phyloP scores from a whole-genome alignment of 2,329 filamentous ascomycete genomes.

The Aspergillus sp. region DNA sequence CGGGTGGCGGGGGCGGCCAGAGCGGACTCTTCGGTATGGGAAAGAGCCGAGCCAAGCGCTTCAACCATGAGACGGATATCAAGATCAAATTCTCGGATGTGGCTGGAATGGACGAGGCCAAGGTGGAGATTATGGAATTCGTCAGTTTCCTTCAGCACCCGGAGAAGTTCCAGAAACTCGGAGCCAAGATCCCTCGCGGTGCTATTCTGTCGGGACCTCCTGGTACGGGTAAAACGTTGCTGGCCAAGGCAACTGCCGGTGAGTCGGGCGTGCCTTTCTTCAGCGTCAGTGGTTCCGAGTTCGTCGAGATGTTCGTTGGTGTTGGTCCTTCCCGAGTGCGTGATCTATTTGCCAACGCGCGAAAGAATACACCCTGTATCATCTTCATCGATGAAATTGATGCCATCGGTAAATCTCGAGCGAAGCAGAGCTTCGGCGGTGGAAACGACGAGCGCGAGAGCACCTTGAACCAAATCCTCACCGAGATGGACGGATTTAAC shows the following conservation, averaged over 20 bases:
- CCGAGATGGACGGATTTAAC: conserved; percentile 99
- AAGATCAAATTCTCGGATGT: conserved; percentile 98
- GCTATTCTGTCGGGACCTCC: conserved; percentile 97
- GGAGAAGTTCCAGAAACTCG: conserved; percentile 85
- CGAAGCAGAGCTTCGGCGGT: conserved; percentile 78
- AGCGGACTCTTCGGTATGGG: conserved; percentile 93
- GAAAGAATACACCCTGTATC: conserved; percentile 96
- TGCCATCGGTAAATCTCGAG: conserved; percentile 87
- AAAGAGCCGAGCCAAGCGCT: conserved; percentile 92
- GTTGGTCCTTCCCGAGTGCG: conserved; percentile 93
- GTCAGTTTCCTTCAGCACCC: conserved; percentile 96
- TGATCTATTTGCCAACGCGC: conserved; percentile 89
- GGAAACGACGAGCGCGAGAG: conserved; percentile 97
- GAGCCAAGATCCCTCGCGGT: conserved; percentile 95
- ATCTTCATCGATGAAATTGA: conserved; percentile 99
- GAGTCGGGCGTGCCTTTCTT: conserved; percentile 98
- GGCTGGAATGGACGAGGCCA: conserved; percentile 96
- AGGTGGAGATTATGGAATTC: conserved; percentile 98
- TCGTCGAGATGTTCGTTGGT: conserved; percentile 99
- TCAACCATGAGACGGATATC: conserved; percentile 94
- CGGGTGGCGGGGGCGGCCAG: conserved; percentile 61
- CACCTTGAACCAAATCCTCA: conserved; percentile 96
- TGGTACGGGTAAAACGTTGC: conserved; percentile 95
- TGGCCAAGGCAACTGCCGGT: conserved; percentile 95
- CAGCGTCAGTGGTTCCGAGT: conserved; percentile 97